phyloP scores from a whole-genome alignment of 106 monocot species.

The Dactylorhiza incarnata region DNA sequence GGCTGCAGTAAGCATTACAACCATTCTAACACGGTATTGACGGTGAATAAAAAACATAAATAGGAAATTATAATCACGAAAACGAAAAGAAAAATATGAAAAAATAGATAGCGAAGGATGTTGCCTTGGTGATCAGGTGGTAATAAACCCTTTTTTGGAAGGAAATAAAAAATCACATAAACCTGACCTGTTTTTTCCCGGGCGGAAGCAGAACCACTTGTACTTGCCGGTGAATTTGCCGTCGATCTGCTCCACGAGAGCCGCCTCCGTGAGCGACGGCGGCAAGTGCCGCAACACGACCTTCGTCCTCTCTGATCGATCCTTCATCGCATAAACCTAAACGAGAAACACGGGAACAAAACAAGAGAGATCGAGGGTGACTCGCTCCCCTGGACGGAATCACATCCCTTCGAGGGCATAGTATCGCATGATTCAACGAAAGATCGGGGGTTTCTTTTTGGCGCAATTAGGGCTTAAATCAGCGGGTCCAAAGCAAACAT shows the following conservation, averaged over 20 bases:
- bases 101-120: not conserved
- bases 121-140: not conserved
- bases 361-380: not conserved
- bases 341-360: not conserved
- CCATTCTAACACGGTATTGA: not conserved
- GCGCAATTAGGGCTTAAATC: not conserved
- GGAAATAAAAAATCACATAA: not conserved
- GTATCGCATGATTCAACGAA: not conserved
- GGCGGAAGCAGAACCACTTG: constrained; percentile 69
- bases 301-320: constrained; percentile 62
- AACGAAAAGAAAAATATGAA: not conserved
- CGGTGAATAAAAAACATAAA: not conserved
- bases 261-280: constrained; percentile 58
- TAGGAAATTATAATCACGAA: not conserved
- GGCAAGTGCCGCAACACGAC: constrained; percentile 91
- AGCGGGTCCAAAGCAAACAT: constrained; percentile 1
- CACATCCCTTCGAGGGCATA: not conserved
- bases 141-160: not conserved
- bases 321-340: constrained; percentile 50
- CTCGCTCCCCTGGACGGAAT: not conserved
- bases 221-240: constrained; percentile 61
- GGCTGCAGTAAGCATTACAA: constrained; percentile 28
- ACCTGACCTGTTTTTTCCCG: constrained; percentile 61
- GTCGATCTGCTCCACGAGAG: constrained; percentile 80
- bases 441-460: not conserved